Conservation (phyloP, 2,329 filamentous ascomycete genomes). For the Epichloe elymi region DNA sequence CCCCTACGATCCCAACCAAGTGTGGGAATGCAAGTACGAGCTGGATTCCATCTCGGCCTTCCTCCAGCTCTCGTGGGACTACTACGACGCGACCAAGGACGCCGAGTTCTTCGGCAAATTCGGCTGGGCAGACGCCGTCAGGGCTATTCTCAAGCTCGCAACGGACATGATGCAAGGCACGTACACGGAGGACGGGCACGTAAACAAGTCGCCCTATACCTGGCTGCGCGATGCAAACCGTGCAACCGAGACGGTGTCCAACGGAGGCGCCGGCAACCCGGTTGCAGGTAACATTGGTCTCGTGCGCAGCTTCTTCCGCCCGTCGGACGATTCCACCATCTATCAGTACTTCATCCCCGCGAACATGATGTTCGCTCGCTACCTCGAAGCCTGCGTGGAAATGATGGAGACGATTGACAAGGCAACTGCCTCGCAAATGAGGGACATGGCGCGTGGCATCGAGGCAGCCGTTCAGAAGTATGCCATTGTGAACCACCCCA, state of each 20-base stretch:
- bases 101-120: slow-evolving; percentile 58
- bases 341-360: slow-evolving; percentile 80
- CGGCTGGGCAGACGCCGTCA: slow-evolving; percentile 60
- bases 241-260: slow-evolving; percentile 68
- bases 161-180: slow-evolving; percentile 61
- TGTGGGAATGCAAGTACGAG: slow-evolving; percentile 96
- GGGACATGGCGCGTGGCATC: slow-evolving; percentile 40
- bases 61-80: slow-evolving; percentile 67
- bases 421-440: slow-evolving; percentile 46
- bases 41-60: slow-evolving; percentile 84
- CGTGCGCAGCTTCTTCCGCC: slow-evolving; percentile 76
- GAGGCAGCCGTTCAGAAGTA: slow-evolving; percentile 54
- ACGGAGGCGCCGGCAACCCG: slow-evolving; percentile 68
- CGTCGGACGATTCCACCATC: slow-evolving; percentile 77
- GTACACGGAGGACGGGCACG: slow-evolving; percentile 45
- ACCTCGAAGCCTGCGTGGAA: slow-evolving; percentile 36
- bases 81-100: slow-evolving; percentile 61
- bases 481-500: slow-evolving; percentile 49
- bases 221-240: slow-evolving; percentile 62
- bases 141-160: slow-evolving; percentile 55
- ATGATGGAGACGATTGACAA: slow-evolving; percentile 31
- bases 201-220: slow-evolving; percentile 53
- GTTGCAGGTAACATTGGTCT: slow-evolving; percentile 68
- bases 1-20: slow-evolving; percentile 50
- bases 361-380: slow-evolving; percentile 71